A percentile compares a stretch with the other conserved stretches of the same genome.
These are phyloP conservation scores for Colletotrichum sublineola DNA, from an alignment of 2,329 filamentous ascomycete species.

Conservation along the genomic window DNA sequence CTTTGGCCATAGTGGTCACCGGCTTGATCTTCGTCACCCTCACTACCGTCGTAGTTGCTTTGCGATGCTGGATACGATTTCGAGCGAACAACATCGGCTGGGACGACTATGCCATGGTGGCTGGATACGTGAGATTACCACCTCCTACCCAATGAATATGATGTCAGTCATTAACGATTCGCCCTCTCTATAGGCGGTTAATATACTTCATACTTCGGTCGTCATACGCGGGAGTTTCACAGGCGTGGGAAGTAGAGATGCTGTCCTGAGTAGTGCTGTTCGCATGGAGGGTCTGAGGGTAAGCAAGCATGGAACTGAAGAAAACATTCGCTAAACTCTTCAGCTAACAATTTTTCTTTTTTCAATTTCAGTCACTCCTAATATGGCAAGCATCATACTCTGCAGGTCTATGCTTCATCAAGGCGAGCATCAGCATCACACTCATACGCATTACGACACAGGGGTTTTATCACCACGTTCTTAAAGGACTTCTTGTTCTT, in stretches of 20 bases:
- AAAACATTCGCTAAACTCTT: background rate
- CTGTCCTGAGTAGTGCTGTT: background rate
- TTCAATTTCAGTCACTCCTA: background rate
- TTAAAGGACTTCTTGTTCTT: constrained; percentile 7
- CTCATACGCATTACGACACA: constrained; percentile 47
- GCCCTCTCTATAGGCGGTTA: background rate
- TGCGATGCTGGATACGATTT: background rate
- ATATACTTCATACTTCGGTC: background rate
- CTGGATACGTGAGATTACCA: background rate
- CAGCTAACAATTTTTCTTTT: background rate
- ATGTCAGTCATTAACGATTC: too few species aligned
- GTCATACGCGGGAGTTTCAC: background rate
- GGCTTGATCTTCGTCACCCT: background rate
- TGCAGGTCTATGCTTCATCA: constrained; percentile 41
- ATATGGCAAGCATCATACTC: constrained; percentile 2
- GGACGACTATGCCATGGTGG: background rate
- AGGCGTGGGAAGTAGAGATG: background rate
- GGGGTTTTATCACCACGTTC: constrained; percentile 40
- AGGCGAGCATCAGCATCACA: constrained; percentile 47
- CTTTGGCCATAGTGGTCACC: background rate
- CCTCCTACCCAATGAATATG: too few species aligned
- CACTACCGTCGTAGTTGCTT: background rate
- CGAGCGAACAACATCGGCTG: background rate
- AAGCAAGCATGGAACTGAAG: background rate
- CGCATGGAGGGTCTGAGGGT: constrained; percentile 3